Base-by-base conservation (phyloP, 1,139 yeast species). In the Pichia terricola region DNA sequence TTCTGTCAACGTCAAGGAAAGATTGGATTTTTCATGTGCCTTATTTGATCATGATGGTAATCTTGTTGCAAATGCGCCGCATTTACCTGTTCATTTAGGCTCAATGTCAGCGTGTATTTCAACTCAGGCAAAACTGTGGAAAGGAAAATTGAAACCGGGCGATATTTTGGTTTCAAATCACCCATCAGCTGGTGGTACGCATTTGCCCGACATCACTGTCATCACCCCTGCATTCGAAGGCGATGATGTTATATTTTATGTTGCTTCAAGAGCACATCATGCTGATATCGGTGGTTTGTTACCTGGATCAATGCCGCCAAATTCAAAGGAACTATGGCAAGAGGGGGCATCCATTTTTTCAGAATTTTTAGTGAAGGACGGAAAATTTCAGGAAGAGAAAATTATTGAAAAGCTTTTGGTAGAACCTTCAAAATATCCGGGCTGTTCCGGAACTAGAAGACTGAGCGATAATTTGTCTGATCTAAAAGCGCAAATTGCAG, bases 201-300 rank as follows among this genome's bases (percentile, higher is more conserved):
- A 77, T 62, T 66, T 77, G 45, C 82, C 94, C 2, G 91, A 83
- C 55, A 79, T 83, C 41, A 83, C 94, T 0, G 87, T 87, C 4
- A 81, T 84, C 11, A 80, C 88, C 8, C 82, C 82, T 2, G 80
- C 76, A 1, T 70, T 72, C 48, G 53, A 58, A 28, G 66, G 65
- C 7, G 61, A 61, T 30, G 39, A 56, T 38, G 70, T 78, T 36
- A 71, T 74, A 37, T 79, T 79, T 51, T 77, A 75, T 63, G 79
- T 75, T 31, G 85, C 85, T 1, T 69, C 82, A 3, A 64, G 85
- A 39, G 85, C 83, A 8, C 85, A 79, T 55, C 84, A 79, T 55
- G 75, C 83, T 4, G 85, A 79, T 54, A 78, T 79, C 53, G 85
- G 85, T 35, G 84, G 85, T 33, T 64, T 76, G 40, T 62, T 77